These are phyloP conservation scores for Candida sakaeoensis DNA, from an alignment of 805 yeast species.

Conservation along the genomic window DNA sequence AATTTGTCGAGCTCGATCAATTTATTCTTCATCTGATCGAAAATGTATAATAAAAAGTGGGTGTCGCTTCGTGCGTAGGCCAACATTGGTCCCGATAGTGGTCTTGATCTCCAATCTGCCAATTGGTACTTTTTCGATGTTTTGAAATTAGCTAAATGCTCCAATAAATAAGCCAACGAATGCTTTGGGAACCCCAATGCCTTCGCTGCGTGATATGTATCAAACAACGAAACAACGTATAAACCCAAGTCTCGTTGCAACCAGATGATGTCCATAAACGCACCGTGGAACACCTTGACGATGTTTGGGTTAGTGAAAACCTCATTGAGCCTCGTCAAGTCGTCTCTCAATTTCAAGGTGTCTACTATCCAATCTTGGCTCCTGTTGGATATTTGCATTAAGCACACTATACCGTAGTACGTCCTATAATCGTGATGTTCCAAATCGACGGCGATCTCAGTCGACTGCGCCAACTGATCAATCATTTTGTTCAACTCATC, in stretches of 20 bases:
- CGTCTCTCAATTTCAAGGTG: slow-evolving; percentile 73
- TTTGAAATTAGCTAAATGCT: slow-evolving; percentile 72
- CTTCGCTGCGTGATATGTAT: slow-evolving; percentile 86
- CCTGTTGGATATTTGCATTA: slow-evolving; percentile 87
- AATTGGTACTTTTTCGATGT: slow-evolving; percentile 93
- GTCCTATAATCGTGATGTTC: slow-evolving; percentile 95
- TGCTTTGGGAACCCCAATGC: slow-evolving; percentile 76
- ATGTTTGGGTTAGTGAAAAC: slow-evolving; percentile 80
- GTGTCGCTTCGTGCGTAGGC: slow-evolving; percentile 94
- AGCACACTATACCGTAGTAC: slow-evolving; percentile 83
- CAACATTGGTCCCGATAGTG: slow-evolving; percentile 69
- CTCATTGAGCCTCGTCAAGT: slow-evolving; percentile 60
- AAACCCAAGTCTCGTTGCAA: slow-evolving; percentile 91
- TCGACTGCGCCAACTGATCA: slow-evolving; percentile 42
- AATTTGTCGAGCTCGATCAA: slow-evolving; percentile 41
- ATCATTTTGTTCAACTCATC: slow-evolving; percentile 55
- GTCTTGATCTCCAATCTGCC: slow-evolving; percentile 95
- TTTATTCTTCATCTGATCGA: slow-evolving; percentile 64
- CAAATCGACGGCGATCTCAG: slow-evolving; percentile 85
- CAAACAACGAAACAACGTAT: slow-evolving; percentile 85
- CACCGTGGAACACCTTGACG: slow-evolving; percentile 91
- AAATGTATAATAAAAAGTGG: slow-evolving; percentile 81
- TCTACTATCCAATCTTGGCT: slow-evolving; percentile 85
- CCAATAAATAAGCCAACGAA: slow-evolving; percentile 80
- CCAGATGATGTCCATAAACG: slow-evolving; percentile 96